Conservation (phyloP, 1,139 yeast species). For the Yamadazyma siamensis region DNA sequence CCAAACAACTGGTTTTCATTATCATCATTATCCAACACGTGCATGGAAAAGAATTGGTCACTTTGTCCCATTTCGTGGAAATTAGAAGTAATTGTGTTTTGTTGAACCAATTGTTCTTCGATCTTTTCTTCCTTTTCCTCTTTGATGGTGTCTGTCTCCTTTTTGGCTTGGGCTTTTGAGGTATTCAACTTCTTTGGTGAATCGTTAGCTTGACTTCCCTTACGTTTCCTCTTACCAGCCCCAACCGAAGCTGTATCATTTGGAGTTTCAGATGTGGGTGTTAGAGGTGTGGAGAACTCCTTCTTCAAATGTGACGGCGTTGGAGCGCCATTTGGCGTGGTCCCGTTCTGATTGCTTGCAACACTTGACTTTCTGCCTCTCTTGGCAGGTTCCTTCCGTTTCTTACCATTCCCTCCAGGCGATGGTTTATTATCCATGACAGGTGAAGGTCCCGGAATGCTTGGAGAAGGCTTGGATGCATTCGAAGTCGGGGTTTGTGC, state of each 20-base stretch:
- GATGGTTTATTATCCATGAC: conserved; percentile 34
- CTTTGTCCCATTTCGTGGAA: conserved; percentile 26
- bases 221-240: conserved; percentile 13
- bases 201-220: conserved; percentile 23
- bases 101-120: conserved; percentile 16
- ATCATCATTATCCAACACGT: conserved; percentile 24
- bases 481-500: conserved; percentile 9
- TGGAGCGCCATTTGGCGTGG: conserved; percentile 16
- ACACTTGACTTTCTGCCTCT: conserved; percentile 35
- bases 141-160: conserved; percentile 23
- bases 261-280: conserved; percentile 41
- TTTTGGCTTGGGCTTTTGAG: conserved; percentile 11
- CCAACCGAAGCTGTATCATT: conserved; percentile 14
- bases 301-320: conserved; percentile 30
- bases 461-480: conserved; percentile 23
- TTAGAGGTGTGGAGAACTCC: conserved; percentile 41
- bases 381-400: conserved; percentile 28
- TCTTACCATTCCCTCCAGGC: conserved; percentile 26
- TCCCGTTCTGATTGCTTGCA: conserved; percentile 12
- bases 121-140: conserved; percentile 22
- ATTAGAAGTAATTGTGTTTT: conserved; percentile 21
- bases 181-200: conserved; percentile 32
- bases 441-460: conserved; percentile 15
- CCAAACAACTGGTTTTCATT: conserved; percentile 22
- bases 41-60: conserved; percentile 39